Base-by-base conservation (phyloP, 768 basidiomycete genomes). In the Leucocoprinus leucothites region DNA sequence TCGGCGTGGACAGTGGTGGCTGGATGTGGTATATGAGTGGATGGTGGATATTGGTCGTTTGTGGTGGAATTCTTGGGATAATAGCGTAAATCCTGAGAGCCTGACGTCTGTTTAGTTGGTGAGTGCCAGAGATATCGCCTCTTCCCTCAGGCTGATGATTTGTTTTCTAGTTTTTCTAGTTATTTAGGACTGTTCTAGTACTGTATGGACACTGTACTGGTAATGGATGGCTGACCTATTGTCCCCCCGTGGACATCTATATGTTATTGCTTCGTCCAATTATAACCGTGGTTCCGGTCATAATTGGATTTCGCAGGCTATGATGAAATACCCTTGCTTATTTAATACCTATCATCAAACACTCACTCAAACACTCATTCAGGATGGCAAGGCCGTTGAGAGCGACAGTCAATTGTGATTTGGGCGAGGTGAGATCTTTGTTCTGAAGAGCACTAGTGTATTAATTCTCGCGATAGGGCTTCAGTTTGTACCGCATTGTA, bases 331-430 rank as follows among this genome's bases (percentile, higher is more conserved):
- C n/a, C n/a, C n/a, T n/a, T n/a, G n/a, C n/a, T n/a, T n/a, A n/a
- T n/a, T n/a, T n/a, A n/a, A 34, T 34, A 6, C 13, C 31, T 34
- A 34, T 34, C 31, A 5, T 45, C 16, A 9, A 11, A 28, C 8
- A 5, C 21, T n/a, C n/a, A n/a, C 25, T 28, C 9, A 47, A 16
- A 47, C 2, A 14, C 26, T 41, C 25, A 14, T 26, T 19, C 28
- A 26, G 21, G 25, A 52, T 52, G 51, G 26, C 28, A 19, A 52
- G 26, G 48, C 67, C 67, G 51, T 60, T 75, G 4, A 67, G 60
- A 44, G 79, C 80, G 9, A 76, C 76, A 2, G 74, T 82, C 6
- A 82, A 82, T 53, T 81, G 80, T 48, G 81, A 82, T 62, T 72
- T 82, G 74, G 81, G 81, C 50, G 80, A 82, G 75, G 81, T 80